These are phyloP conservation scores for Vararia minispora DNA, from an alignment of 768 basidiomycete species.

Conservation along the genomic window DNA sequence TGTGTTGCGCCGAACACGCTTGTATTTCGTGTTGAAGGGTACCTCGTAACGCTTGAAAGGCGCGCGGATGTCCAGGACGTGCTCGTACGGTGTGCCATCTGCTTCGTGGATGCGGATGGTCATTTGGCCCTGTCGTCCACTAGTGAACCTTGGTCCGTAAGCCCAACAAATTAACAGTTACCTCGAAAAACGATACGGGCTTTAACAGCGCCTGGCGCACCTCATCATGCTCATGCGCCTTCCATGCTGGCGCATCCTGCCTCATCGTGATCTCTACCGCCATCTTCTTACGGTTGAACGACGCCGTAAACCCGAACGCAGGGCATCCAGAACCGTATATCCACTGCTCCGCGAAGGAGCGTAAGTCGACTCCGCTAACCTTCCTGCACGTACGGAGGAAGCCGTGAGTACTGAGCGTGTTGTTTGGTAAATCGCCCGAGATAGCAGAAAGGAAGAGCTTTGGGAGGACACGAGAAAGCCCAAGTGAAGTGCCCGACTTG, in stretches of 20 bases:
- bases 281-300: conserved; percentile 97
- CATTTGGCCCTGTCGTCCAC: conserved; percentile 69
- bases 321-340: conserved; percentile 97
- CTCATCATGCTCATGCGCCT: conserved; percentile 53
- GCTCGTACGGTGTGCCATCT: conserved; percentile 97
- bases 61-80: conserved; percentile 84
- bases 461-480: conserved; percentile 88
- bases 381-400: conserved; percentile 91
- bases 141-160: neutral
- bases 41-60: conserved; percentile 93
- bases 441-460: conserved; percentile 92
- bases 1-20: conserved; percentile 89
- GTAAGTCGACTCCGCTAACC: conserved; percentile 82
- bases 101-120: conserved; percentile 98
- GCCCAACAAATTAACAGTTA: conserved; percentile 17
- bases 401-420: conserved; percentile 77
- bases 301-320: conserved; percentile 77
- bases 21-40: conserved; percentile 97
- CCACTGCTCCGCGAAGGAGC: conserved; percentile 97
- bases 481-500: conserved; percentile 91
- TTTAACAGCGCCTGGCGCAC: conserved; percentile 56
- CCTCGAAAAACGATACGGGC: conserved; percentile 86
- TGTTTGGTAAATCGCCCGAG: conserved; percentile 80
- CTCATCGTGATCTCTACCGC: conserved; percentile 93
- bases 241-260: conserved; percentile 75